Evolutionary conservation across 345 rosid species (phyloP).

Genomic region (Bruguiera gymnorhiza): DNA sequence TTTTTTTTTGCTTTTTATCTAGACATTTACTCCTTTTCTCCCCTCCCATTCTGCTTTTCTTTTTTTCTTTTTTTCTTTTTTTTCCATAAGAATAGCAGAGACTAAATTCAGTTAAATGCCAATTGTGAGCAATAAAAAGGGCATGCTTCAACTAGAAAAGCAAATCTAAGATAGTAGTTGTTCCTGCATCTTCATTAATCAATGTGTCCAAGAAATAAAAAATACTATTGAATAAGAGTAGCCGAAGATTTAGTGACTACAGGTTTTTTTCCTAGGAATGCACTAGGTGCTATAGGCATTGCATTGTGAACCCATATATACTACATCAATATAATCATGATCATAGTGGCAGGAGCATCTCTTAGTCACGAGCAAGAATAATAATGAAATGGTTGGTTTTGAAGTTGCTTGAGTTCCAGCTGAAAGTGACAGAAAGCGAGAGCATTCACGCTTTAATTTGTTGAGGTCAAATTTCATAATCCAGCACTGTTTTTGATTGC

Average conservation of each 20-base stretch:
- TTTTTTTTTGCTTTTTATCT: too few relatives aligned
- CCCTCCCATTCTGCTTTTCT: too few relatives aligned
- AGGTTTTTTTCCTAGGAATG: not conserved
- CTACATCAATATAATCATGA: not conserved
- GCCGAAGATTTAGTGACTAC: not conserved
- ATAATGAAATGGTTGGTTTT: not conserved
- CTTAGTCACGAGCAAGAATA: not conserved
- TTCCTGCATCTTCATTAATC: too few relatives aligned
- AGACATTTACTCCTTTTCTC: too few relatives aligned
- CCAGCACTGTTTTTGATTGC: not conserved
- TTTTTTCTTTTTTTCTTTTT: too few relatives aligned
- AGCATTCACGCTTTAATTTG: not conserved
- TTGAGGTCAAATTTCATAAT: not conserved
- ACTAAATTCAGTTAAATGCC: too few relatives aligned
- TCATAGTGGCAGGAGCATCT: conserved; percentile 6
- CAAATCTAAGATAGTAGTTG: too few relatives aligned
- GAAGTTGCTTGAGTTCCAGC: not conserved
- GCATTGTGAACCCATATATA: not conserved
- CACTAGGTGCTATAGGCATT: not conserved
- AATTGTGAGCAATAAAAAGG: too few relatives aligned
- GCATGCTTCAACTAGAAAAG: too few relatives aligned
- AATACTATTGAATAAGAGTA: not conserved
- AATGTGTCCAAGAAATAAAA: too few relatives aligned
- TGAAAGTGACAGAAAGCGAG: not conserved
- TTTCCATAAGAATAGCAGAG: too few relatives aligned